phyloP scores from a whole-genome alignment of 257 asterid genomes.

The Jaltomata sinuosa region DNA sequence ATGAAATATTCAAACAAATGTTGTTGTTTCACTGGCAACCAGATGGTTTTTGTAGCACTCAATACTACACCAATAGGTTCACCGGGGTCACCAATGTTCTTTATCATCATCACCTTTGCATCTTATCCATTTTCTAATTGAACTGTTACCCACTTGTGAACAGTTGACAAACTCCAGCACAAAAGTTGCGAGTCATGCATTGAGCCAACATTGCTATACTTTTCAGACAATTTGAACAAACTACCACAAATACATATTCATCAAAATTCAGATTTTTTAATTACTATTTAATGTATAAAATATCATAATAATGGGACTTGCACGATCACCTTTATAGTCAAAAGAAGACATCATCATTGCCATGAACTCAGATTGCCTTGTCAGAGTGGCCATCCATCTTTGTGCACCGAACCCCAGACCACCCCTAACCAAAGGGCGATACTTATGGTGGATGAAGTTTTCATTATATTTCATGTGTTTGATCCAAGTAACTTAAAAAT shows the following conservation, averaged over 20 bases:
- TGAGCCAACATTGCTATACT: slow-evolving; percentile 32
- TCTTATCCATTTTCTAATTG: slow-evolving; percentile 8
- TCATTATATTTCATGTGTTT: no score
- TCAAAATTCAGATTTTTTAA: no score
- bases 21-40: slow-evolving; percentile 46
- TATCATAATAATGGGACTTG: slow-evolving; percentile 24
- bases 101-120: not conserved
- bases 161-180: no score
- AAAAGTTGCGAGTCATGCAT: no score
- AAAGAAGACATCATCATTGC: slow-evolving; percentile 28
- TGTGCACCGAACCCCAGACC: no score
- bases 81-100: slow-evolving; percentile 43
- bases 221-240: slow-evolving; percentile 33
- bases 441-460: no score
- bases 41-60: slow-evolving; percentile 56
- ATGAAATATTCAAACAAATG: slow-evolving; percentile 1
- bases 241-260: slow-evolving; percentile 27
- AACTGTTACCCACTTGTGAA: not conserved
- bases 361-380: slow-evolving; percentile 47
- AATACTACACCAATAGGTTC: slow-evolving; percentile 63
- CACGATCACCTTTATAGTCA: slow-evolving; percentile 24
- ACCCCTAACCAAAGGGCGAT: no score
- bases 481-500: no score
- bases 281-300: no score
- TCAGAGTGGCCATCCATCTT: slow-evolving; percentile 60